Conservation (phyloP, 345 rosid genomes). For the Gossypium raimondii region DNA sequence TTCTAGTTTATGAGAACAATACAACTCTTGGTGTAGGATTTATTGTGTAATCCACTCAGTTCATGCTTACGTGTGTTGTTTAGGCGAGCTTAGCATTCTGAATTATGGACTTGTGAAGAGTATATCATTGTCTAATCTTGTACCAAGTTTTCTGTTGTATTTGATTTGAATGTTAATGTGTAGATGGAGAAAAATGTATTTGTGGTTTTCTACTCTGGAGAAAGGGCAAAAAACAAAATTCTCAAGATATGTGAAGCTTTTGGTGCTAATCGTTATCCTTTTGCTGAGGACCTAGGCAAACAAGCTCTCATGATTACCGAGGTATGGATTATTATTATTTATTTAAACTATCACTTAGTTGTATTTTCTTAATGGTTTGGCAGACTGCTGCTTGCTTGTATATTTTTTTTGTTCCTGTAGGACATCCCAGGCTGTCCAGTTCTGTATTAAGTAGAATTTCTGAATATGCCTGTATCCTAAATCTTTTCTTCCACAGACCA, state of each 20-base stretch:
- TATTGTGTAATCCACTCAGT: not conserved
- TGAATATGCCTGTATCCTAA: not conserved
- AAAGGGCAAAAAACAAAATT: conserved; percentile 81
- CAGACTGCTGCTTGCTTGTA: conserved; percentile 9
- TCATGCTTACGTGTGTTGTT: conserved; percentile 5
- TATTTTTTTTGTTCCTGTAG: not conserved
- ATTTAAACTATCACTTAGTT: not conserved
- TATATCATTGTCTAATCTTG: conserved; percentile 7
- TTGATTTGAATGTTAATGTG: conserved; percentile 27
- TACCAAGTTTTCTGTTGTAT: not conserved
- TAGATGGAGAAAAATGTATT: conserved; percentile 95
- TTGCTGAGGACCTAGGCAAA: conserved; percentile 68
- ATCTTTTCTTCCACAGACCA: not conserved
- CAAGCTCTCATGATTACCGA: conserved; percentile 63
- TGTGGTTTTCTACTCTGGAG: conserved; percentile 83
- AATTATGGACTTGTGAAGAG: not conserved
- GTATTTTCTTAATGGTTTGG: not conserved
- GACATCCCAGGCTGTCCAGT: not conserved
- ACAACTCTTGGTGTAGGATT: not conserved
- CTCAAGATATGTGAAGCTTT: conserved; percentile 93
- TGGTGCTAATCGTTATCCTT: conserved; percentile 94
- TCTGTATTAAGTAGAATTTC: not conserved
- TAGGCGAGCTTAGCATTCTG: not conserved
- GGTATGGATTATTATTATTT: conserved; percentile 34
- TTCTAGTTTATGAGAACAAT: not conserved